Conservation (phyloP, 2,329 filamentous ascomycete genomes). For the Hypoxylon sp. region DNA sequence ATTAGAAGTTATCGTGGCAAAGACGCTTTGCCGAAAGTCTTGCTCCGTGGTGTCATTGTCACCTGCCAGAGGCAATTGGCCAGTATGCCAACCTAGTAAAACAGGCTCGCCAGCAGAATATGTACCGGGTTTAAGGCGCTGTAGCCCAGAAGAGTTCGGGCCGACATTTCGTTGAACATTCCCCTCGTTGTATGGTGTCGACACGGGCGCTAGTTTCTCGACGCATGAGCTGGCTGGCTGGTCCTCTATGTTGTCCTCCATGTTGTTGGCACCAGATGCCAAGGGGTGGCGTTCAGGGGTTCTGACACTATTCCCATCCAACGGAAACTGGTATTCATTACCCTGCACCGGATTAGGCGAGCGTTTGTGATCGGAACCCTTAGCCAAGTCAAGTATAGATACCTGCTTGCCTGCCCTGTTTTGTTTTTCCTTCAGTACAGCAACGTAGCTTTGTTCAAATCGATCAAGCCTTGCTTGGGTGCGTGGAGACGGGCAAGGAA, state of each 20-base stretch:
- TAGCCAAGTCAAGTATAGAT: constrained; percentile 8
- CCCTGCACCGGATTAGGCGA: neutral
- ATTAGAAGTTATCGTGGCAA: constrained; percentile 8
- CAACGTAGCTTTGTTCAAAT: constrained; percentile 6
- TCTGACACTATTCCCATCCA: neutral
- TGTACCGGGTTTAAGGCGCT: constrained; percentile 23
- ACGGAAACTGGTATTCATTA: neutral
- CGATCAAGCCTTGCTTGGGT: constrained; percentile 11
- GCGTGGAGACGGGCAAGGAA: constrained; percentile 14
- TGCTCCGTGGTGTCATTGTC: constrained; percentile 15
- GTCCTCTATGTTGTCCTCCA: neutral
- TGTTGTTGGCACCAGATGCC: neutral
- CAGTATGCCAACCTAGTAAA: constrained; percentile 17
- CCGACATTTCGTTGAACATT: neutral
- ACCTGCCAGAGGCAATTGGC: constrained; percentile 10
- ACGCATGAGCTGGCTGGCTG: neutral
- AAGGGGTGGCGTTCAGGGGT: neutral
- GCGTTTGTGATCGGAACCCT: neutral
- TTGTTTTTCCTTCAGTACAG: constrained; percentile 6
- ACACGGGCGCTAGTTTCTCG: neutral
- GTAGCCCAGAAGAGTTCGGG: constrained; percentile 1
- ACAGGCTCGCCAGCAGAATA: constrained; percentile 16
- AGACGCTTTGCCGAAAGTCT: constrained; percentile 25
- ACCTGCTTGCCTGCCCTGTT: constrained; percentile 9
- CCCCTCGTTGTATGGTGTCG: neutral